Base-by-base conservation (phyloP, 169 alveolate species). In the Eimeria necatrix region DNA sequence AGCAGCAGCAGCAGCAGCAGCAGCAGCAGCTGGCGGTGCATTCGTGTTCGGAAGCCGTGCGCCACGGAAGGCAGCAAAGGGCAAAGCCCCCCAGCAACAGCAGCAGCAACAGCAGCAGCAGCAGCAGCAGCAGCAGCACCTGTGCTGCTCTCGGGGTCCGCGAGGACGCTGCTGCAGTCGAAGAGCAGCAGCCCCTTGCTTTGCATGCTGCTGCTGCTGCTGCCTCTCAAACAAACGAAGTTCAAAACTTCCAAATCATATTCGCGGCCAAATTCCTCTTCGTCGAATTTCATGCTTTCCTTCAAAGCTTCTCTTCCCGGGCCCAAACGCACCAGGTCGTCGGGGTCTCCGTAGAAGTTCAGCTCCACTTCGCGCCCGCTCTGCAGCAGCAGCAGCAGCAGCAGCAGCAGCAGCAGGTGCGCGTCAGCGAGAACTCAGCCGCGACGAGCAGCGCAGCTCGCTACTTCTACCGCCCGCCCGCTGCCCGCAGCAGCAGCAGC, bases 121-220 rank as follows among this genome's bases (percentile, higher is more conserved):
- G 78, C 6, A 68, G 3, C 8, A 73, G 46, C 84, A 73, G 84
- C 51, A 20, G 84, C 53, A 10, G 32, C 80, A 91, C 95, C 95
- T 22, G 99, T 95, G 32, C 99, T 97, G 14, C 97, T 96, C 93
- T 97, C 95, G 41, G 96, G 98, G 71, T 97, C 97, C 8, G 99
- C 99, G 87, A 98, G 94, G 76, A 98, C 96, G 60, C 97, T 95
- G 68, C 97, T 95, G 9, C 98, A 96, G 96, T 98, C 98, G 96
- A 98, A 98, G n/a, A 98, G 97, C 93, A 98, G 98, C 83, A 98
- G 96, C 53, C 99, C 98, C 93, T 98, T 98, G 97, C 98, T 98
- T 93, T 97, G 99, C 99, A 97, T 98, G 26, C 98, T 99, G 12
- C 99, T 99, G 84, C 96, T 96, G 96, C 98, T 98, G 95, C 98